Percentiles rank a stretch among this genome's conserved stretches.
These are phyloP conservation scores for Lachancea mirantina DNA, from an alignment of 805 yeast genomes.

Conservation along the genomic window DNA sequence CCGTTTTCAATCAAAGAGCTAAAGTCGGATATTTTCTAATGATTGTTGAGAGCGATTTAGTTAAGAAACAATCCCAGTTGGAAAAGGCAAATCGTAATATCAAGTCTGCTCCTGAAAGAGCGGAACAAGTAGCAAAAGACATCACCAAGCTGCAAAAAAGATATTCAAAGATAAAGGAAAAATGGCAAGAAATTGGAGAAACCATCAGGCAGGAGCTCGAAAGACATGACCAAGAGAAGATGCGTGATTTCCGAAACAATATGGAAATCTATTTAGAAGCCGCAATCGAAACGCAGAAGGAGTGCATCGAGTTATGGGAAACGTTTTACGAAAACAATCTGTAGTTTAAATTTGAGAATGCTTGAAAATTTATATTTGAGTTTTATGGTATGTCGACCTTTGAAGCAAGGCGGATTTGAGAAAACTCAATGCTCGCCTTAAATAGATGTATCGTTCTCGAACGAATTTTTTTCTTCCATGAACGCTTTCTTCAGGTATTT, in stretches of 20 bases:
- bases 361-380: too few species aligned
- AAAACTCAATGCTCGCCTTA: not conserved
- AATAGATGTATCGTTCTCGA: constrained; percentile 18
- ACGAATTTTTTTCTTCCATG: constrained; percentile 24
- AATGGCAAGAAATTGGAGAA: constrained; percentile 56
- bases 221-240: constrained; percentile 63
- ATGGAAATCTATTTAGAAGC: constrained; percentile 88
- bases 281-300: constrained; percentile 88
- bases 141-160: constrained; percentile 47
- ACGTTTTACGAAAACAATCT: constrained; percentile 63
- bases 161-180: constrained; percentile 45
- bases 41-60: constrained; percentile 43
- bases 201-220: constrained; percentile 62
- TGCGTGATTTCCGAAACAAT: constrained; percentile 78
- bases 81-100: constrained; percentile 42
- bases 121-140: constrained; percentile 51
- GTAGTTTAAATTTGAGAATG: too few species aligned
- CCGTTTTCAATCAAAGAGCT: constrained; percentile 67
- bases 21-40: constrained; percentile 44
- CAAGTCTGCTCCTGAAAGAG: constrained; percentile 50
- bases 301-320: constrained; percentile 81
- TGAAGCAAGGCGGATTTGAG: not conserved
- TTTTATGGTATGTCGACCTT: too few species aligned
- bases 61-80: constrained; percentile 40
- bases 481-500: constrained; percentile 28